phyloP scores from a whole-genome alignment of 257 asterid species.

The Solanum megistacrolobum region DNA sequence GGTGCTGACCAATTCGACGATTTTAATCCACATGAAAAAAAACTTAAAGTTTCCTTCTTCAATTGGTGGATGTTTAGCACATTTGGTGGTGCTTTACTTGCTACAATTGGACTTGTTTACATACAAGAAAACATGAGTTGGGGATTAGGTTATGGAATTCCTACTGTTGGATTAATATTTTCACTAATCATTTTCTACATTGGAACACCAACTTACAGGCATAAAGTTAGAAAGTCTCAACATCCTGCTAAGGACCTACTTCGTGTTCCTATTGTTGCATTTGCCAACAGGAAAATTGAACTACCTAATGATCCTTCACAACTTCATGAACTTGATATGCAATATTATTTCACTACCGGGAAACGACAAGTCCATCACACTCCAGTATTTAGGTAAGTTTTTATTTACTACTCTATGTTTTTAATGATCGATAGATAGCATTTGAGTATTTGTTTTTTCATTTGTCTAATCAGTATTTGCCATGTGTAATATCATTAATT shows the following conservation, averaged over 20 bases:
- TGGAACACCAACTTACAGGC: slow-evolving; percentile 68
- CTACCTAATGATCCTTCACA: slow-evolving; percentile 31
- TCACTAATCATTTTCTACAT: slow-evolving; percentile 52
- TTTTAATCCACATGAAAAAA: slow-evolving; percentile 49
- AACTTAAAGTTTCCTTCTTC: slow-evolving; percentile 66
- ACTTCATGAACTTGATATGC: slow-evolving; percentile 63
- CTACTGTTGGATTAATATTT: slow-evolving; percentile 46
- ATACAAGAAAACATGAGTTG: slow-evolving; percentile 79
- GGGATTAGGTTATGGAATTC: slow-evolving; percentile 83
- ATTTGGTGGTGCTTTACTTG: slow-evolving; percentile 61
- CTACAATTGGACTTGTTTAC: slow-evolving; percentile 71
- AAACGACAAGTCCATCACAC: slow-evolving; percentile 63
- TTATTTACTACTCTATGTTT: neutral
- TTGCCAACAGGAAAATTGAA: slow-evolving; percentile 36
- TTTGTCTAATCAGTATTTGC: neutral
- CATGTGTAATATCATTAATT: neutral
- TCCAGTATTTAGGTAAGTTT: slow-evolving; percentile 46
- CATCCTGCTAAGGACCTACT: slow-evolving; percentile 54
- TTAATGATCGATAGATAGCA: neutral
- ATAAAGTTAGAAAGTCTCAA: slow-evolving; percentile 44
- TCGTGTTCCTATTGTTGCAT: slow-evolving; percentile 35
- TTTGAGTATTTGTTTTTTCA: neutral
- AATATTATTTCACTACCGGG: slow-evolving; percentile 31
- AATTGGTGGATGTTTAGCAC: slow-evolving; percentile 96
- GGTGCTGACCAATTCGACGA: slow-evolving; percentile 94